A percentile compares a stretch with the other conserved stretches of the same genome.
phyloP scores from a whole-genome alignment of 164 flowering plant genomes.

The Magnolia officinalis region DNA sequence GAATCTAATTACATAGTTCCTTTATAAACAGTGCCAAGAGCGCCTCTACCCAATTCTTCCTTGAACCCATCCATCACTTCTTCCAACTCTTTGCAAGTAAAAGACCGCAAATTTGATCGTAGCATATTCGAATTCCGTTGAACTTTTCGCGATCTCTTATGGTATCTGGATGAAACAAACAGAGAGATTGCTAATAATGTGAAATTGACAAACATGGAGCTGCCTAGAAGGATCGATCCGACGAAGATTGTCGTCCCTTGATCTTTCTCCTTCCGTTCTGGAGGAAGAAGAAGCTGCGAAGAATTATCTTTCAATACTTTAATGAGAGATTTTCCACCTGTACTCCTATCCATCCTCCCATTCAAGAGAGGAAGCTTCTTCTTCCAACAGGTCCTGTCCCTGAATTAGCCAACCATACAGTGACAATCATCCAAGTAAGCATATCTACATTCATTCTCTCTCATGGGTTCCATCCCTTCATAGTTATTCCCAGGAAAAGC shows the following conservation, averaged over 20 bases:
- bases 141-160: neutral
- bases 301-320: conserved; percentile 21
- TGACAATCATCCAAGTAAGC: conserved; percentile 48
- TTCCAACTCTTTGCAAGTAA: conserved; percentile 8
- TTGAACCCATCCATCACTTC: conserved; percentile 8
- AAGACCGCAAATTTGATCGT: neutral
- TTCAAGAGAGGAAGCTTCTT: conserved; percentile 38
- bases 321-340: conserved; percentile 27
- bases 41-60: conserved; percentile 7
- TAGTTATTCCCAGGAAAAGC: conserved; percentile 44
- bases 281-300: neutral
- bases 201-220: conserved; percentile 36
- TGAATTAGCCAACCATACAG: conserved; percentile 40
- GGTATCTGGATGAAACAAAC: neutral
- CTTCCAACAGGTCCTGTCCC: conserved; percentile 38
- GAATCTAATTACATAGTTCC: neutral
- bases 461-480: neutral
- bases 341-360: conserved; percentile 24
- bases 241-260: conserved; percentile 11
- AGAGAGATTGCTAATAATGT: neutral
- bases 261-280: conserved; percentile 2
- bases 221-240: conserved; percentile 28
- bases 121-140: neutral
- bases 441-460: conserved; percentile 33
- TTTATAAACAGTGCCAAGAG: conserved; percentile 10